Evolutionary conservation across 169 alveolate species (phyloP), one percentile per base, ranked within the genome.

Genomic region (Cryptosporidium parvum): DNA sequence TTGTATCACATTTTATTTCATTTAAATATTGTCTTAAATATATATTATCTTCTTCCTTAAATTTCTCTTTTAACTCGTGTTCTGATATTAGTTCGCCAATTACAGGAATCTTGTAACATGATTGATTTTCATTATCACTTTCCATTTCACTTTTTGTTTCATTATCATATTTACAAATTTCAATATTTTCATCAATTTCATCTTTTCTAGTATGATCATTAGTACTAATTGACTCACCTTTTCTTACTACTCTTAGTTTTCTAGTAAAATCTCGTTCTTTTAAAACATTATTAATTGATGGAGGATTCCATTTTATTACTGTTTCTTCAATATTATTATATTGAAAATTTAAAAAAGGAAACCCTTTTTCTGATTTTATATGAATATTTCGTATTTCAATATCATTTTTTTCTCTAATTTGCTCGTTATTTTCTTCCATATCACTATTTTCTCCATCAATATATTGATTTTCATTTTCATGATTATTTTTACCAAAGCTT

Each of bases 291-390:
- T 45, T 70, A 86, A 26, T 59, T 91, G 48, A 37, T 84, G 80
- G 73, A 56, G 86, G 86, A 75, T 75, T 75, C 70, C 72, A 75
- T 31, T 75, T 75, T 21, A 8, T 21, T 0, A 71, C 48, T 6
- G 72, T 75, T 21, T 75, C 86, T 58, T 75, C 44, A 35, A 75
- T n/a, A 61, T 75, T 59, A 61, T 58, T 58, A 29, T 75, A 75
- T 61, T 75, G 73, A 39, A 48, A 75, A 75, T 75, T 75, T 37
- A 75, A 53, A 29, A 56, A 35, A 7, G 86, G 86, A 58, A 75
- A 75, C 1, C 86, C 72, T 61, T 75, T 75, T 23, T 75, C 73
- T 35, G 73, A 59, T 75, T 75, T 59, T 12, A 75, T 58, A 42
- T 58, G 86, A 48, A 48, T 48, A 48, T 48, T 48, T 14, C 5